Percentiles rank a stretch among this genome's conserved stretches.
Evolutionary conservation across 108 stramenopile species (phyloP).

Genomic region (Cyclotella choctawhatcheeana): DNA sequence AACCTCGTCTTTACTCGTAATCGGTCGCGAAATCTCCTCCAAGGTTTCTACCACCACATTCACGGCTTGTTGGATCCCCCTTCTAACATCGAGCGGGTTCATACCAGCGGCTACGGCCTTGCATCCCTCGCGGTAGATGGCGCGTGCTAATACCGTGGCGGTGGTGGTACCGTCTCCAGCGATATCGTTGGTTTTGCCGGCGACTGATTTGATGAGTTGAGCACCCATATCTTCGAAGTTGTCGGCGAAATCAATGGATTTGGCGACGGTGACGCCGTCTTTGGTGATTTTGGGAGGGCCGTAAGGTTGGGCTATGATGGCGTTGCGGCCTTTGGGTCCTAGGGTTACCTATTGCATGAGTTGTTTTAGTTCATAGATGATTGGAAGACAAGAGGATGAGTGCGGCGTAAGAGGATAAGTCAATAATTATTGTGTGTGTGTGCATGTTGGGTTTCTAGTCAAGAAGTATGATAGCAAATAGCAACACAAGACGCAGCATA

Average conservation of each 20-base stretch:
- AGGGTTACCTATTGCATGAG: slow-evolving; percentile 87
- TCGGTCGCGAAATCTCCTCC: slow-evolving; percentile 89
- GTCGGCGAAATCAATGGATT: slow-evolving; percentile 99
- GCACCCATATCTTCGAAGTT: slow-evolving; percentile 99
- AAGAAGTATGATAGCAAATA: too few species aligned
- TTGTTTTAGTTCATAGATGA: too few species aligned
- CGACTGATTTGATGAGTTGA: slow-evolving; percentile 93
- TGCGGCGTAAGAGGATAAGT: too few species aligned
- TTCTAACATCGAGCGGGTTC: slow-evolving; percentile 97
- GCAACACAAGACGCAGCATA: too few species aligned
- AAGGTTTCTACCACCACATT: slow-evolving; percentile 89
- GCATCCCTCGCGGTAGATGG: slow-evolving; percentile 98
- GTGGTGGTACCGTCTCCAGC: slow-evolving; percentile 99
- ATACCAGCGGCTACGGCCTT: slow-evolving; percentile 99
- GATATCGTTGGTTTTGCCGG: slow-evolving; percentile 98
- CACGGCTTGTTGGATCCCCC: slow-evolving; percentile 96
- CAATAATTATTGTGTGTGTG: too few species aligned
- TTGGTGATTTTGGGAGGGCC: slow-evolving; percentile 99
- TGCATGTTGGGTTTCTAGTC: too few species aligned
- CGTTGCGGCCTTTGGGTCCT: slow-evolving; percentile 99
- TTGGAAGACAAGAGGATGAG: too few species aligned
- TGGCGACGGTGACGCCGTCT: slow-evolving; percentile 99
- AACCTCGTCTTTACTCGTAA: slow-evolving; percentile 97
- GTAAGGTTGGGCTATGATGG: slow-evolving; percentile 98
- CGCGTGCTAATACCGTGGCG: slow-evolving; percentile 97